phyloP scores from a whole-genome alignment of 192 early-diverging fungal species.

The Oehlia diaphana region DNA sequence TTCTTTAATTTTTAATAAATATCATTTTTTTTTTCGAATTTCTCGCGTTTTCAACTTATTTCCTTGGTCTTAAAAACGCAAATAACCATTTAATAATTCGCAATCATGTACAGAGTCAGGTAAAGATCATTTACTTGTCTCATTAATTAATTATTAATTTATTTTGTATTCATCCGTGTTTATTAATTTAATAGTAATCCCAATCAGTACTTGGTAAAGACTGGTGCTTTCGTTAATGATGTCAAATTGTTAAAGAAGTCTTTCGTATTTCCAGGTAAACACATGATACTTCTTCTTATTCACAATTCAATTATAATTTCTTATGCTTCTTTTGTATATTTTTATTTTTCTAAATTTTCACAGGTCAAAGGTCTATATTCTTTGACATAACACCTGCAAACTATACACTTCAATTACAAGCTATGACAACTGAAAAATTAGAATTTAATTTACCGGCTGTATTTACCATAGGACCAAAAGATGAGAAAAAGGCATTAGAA shows the following conservation, averaged over 20 bases:
- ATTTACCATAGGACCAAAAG: conserved; percentile 51
- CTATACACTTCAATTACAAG: conserved; percentile 46
- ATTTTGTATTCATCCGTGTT: neutral
- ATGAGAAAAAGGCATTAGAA: conserved; percentile 14
- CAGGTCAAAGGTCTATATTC: conserved; percentile 5
- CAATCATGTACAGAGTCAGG: neutral
- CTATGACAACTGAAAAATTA: conserved; percentile 52
- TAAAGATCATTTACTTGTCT: neutral
- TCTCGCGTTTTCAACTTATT: neutral
- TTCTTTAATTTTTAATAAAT: too few species aligned
- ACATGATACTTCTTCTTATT: too few species aligned
- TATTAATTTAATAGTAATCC: conserved; percentile 13
- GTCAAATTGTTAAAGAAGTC: conserved; percentile 41
- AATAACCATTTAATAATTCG: neutral
- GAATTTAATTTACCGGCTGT: conserved; percentile 52
- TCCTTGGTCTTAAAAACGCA: too few species aligned
- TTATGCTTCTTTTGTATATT: neutral
- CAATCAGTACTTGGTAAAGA: conserved; percentile 49
- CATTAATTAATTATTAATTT: too few species aligned
- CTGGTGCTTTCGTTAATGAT: conserved; percentile 41
- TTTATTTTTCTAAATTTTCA: neutral
- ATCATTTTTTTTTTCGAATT: neutral
- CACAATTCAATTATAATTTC: too few species aligned
- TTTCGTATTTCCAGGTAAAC: conserved; percentile 42
- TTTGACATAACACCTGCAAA: conserved; percentile 47